A percentile compares a stretch with the other conserved stretches of the same genome.
Conservation (phyloP, 2,329 filamentous ascomycete genomes). For the Talaromyces sp. region DNA sequence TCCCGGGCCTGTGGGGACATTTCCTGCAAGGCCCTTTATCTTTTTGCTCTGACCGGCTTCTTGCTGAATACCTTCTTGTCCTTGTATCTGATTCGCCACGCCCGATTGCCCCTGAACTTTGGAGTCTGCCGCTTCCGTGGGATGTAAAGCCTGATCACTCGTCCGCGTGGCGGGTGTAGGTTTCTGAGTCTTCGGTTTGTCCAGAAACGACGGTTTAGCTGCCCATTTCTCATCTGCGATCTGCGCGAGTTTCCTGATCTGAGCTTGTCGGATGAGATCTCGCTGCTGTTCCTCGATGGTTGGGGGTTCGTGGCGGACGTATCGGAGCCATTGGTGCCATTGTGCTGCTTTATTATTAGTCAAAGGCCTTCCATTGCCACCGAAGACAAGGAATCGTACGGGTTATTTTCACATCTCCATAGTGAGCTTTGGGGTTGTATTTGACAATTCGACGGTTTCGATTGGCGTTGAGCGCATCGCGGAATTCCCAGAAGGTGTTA, state of each 20-base stretch:
- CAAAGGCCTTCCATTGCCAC: not conserved
- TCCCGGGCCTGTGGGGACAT: constrained; percentile 53
- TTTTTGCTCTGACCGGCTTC: constrained; percentile 17
- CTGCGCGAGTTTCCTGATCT: constrained; percentile 57
- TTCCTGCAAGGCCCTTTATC: constrained; percentile 56
- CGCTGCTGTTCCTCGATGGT: constrained; percentile 57
- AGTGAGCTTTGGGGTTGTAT: constrained; percentile 51
- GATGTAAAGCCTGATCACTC: constrained; percentile 40
- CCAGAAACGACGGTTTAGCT: constrained; percentile 56
- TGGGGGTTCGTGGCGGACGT: constrained; percentile 56
- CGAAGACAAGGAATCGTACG: constrained; percentile 40
- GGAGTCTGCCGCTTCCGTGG: constrained; percentile 25
- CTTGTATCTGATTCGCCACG: constrained; percentile 27
- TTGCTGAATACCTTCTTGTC: constrained; percentile 28
- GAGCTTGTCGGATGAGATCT: constrained; percentile 55
- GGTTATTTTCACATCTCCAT: constrained; percentile 58
- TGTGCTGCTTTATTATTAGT: constrained; percentile 44
- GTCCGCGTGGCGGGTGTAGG: constrained; percentile 45
- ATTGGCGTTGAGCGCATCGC: constrained; percentile 52
- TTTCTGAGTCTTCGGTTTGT: constrained; percentile 52
- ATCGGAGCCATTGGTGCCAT: constrained; percentile 67
- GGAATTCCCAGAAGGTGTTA: constrained; percentile 67
- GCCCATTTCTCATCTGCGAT: constrained; percentile 62
- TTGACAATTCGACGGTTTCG: constrained; percentile 59
- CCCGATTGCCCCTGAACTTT: constrained; percentile 29